A percentile compares a stretch with the other conserved stretches of the same genome.
Conservation (phyloP, 805 yeast genomes). For the Wickerhamiella azyma region DNA sequence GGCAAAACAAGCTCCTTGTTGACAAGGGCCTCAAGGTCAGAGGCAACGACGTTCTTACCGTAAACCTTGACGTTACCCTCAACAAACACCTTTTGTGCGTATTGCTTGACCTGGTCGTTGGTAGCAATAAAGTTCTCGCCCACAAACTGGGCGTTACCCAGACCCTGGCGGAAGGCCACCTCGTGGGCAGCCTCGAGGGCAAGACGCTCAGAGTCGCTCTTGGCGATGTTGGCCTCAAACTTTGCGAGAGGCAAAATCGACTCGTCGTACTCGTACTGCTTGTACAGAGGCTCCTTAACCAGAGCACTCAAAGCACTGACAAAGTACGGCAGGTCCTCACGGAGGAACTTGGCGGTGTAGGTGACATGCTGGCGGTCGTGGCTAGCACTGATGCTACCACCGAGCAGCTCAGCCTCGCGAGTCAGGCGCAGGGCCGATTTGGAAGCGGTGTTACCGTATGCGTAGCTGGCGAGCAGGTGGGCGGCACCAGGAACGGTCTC, state of each 20-base stretch:
- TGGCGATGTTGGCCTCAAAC: slow-evolving; percentile 40
- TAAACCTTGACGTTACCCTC: slow-evolving; percentile 55
- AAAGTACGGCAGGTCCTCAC: slow-evolving; percentile 81
- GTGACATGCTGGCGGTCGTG: slow-evolving; percentile 78
- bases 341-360: slow-evolving; percentile 68
- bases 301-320: slow-evolving; percentile 74
- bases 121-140: slow-evolving; percentile 48
- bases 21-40: slow-evolving; percentile 56
- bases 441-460: slow-evolving; percentile 59
- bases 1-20: slow-evolving; percentile 51
- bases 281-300: slow-evolving; percentile 50
- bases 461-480: slow-evolving; percentile 71
- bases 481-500: slow-evolving; percentile 62
- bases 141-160: slow-evolving; percentile 70
- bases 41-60: slow-evolving; percentile 60
- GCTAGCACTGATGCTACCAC: slow-evolving; percentile 58
- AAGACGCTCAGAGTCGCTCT: slow-evolving; percentile 38
- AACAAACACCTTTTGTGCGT: slow-evolving; percentile 55
- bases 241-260: slow-evolving; percentile 65
- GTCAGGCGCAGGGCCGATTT: slow-evolving; percentile 86
- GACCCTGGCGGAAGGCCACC: slow-evolving; percentile 71
- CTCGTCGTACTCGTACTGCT: slow-evolving; percentile 74
- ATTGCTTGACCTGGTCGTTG: slow-evolving; percentile 50
- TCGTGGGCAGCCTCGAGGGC: slow-evolving; percentile 72
- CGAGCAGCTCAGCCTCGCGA: slow-evolving; percentile 88